A percentile compares a stretch with the other conserved stretches of the same genome.
These are phyloP conservation scores for Cytospora chrysosperma DNA, from an alignment of 2,329 filamentous ascomycete genomes.

Conservation along the genomic window DNA sequence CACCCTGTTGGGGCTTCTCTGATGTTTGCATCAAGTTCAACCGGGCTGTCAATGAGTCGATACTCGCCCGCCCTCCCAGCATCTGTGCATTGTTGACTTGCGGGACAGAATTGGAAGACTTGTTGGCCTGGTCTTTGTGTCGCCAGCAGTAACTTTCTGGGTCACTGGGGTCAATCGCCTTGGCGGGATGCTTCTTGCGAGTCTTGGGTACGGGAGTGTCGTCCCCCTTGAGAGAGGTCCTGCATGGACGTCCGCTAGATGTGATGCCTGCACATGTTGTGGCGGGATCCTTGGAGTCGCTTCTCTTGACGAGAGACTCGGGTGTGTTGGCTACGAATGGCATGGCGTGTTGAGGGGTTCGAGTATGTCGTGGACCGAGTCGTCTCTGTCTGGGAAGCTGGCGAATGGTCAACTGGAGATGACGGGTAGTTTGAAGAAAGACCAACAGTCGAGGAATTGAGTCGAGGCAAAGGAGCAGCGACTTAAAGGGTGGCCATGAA, in stretches of 20 bases:
- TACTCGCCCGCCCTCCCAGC: conserved; percentile 67
- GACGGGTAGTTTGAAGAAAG: not conserved
- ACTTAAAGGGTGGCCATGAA: not conserved
- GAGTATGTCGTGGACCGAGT: conserved; percentile 20
- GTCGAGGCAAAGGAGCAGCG: conserved; percentile 1
- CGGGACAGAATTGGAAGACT: conserved; percentile 44
- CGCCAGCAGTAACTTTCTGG: conserved; percentile 87
- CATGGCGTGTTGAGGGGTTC: conserved; percentile 44
- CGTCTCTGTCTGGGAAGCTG: not conserved
- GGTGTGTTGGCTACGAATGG: conserved; percentile 71
- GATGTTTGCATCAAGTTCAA: conserved; percentile 70
- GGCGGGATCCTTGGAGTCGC: conserved; percentile 79
- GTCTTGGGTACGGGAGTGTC: conserved; percentile 35
- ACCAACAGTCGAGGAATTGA: not conserved
- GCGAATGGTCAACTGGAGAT: not conserved
- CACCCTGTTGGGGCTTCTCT: conserved; percentile 26
- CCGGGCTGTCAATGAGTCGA: conserved; percentile 82
- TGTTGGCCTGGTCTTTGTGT: conserved; percentile 80
- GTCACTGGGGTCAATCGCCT: conserved; percentile 52
- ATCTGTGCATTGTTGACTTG: conserved; percentile 49
- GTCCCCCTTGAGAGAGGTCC: conserved; percentile 61
- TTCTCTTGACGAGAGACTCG: conserved; percentile 73
- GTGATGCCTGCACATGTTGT: conserved; percentile 90
- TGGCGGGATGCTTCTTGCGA: conserved; percentile 30
- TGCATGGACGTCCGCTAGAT: conserved; percentile 76